A percentile compares a stretch with the other conserved stretches of the same genome.
Conservation (phyloP, 2,329 filamentous ascomycete species). For the Penicillium sp. region DNA sequence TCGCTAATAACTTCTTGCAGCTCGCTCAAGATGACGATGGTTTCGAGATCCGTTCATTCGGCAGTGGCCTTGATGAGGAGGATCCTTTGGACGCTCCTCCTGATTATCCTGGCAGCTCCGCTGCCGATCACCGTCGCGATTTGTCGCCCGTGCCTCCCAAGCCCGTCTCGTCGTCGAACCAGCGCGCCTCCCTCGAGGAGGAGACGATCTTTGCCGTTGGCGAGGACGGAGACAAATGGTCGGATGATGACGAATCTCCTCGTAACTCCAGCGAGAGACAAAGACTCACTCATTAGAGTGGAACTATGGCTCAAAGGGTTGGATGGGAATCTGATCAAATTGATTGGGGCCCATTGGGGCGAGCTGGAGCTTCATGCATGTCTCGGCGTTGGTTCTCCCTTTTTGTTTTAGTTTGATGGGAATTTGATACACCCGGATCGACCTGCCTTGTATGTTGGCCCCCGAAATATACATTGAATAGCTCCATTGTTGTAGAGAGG, state of each 20-base stretch:
- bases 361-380: slow-evolving; percentile 22
- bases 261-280: slow-evolving; percentile 53
- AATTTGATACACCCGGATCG: slow-evolving; percentile 13
- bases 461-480: slow-evolving; percentile 10
- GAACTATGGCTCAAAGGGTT: not conserved
- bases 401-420: slow-evolving; percentile 10
- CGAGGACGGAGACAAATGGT: slow-evolving; percentile 79
- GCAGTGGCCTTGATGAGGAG: slow-evolving; percentile 69
- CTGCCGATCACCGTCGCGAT: slow-evolving; percentile 35
- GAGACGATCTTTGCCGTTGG: slow-evolving; percentile 97
- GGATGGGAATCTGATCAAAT: not conserved
- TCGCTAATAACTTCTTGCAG: slow-evolving; percentile 45
- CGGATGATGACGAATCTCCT: slow-evolving; percentile 62
- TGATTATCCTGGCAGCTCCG: slow-evolving; percentile 36
- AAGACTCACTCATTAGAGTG: slow-evolving; percentile 52
- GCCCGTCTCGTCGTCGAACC: slow-evolving; percentile 52
- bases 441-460: slow-evolving; percentile 12
- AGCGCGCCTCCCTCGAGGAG: slow-evolving; percentile 70
- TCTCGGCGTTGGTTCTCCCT: slow-evolving; percentile 26
- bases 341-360: slow-evolving; percentile 4
- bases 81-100: slow-evolving; percentile 47
- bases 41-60: slow-evolving; percentile 93
- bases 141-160: slow-evolving; percentile 50
- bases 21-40: slow-evolving; percentile 98
- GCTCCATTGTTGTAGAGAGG: slow-evolving; percentile 2